These are phyloP conservation scores for Pseudogymnoascus sp. DNA, from an alignment of 2,329 filamentous ascomycete species.

Conservation along the genomic window DNA sequence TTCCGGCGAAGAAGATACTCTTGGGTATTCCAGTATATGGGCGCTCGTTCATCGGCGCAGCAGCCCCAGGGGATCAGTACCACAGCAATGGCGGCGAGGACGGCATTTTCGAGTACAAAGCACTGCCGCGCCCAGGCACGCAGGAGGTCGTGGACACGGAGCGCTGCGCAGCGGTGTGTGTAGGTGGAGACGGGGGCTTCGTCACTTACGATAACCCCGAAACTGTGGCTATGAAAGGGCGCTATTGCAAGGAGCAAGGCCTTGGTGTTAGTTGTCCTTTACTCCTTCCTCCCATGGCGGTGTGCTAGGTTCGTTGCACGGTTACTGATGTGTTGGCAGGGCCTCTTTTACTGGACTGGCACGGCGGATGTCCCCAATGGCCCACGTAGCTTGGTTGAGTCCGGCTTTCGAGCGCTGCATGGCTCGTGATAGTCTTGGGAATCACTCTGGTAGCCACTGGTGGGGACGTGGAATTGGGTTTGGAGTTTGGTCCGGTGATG, in stretches of 20 bases:
- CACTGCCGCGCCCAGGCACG: constrained; percentile 53
- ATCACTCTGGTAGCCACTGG: neutral
- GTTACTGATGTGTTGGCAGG: constrained; percentile 35
- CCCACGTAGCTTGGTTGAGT: constrained; percentile 48
- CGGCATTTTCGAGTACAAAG: constrained; percentile 65
- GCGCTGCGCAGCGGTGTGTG: constrained; percentile 61
- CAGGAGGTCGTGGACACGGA: constrained; percentile 61
- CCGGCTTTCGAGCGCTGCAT: constrained; percentile 52
- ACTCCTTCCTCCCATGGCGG: neutral
- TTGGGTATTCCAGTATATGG: constrained; percentile 71
- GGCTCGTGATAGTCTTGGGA: constrained; percentile 14
- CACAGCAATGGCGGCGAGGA: constrained; percentile 50
- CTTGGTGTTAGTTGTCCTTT: constrained; percentile 44
- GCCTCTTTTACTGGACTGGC: constrained; percentile 77
- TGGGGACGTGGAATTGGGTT: constrained; percentile 1
- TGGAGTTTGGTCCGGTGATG: constrained; percentile 1
- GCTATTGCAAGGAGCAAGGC: constrained; percentile 61
- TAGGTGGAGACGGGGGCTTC: constrained; percentile 67
- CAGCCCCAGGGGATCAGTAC: constrained; percentile 55
- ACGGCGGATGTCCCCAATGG: constrained; percentile 56
- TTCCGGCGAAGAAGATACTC: constrained; percentile 63
- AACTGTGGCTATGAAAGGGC: constrained; percentile 67
- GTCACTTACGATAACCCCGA: constrained; percentile 72
- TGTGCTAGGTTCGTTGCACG: constrained; percentile 9
- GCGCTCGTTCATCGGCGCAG: constrained; percentile 61